A percentile compares a stretch with the other conserved stretches of the same genome.
Evolutionary conservation across 352 stramenopile genomes (phyloP).

Genomic region (Phytophthora nicotianae): DNA sequence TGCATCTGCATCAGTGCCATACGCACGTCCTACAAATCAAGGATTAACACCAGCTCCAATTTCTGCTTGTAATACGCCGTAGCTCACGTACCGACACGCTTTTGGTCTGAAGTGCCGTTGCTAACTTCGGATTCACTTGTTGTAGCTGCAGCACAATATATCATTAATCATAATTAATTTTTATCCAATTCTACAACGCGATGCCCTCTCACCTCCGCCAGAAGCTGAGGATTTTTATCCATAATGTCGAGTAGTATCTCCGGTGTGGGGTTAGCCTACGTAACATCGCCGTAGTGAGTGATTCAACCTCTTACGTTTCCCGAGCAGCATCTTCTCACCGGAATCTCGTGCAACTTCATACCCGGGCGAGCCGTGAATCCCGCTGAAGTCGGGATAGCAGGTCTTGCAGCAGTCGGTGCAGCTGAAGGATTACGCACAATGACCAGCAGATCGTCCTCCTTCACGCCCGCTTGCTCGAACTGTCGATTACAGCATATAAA

Average conservation of each 20-base stretch:
- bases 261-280: slow-evolving; percentile 60
- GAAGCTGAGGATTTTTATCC: slow-evolving; percentile 77
- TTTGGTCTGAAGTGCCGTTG: slow-evolving; percentile 65
- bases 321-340: slow-evolving; percentile 41
- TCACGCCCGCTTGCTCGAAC: slow-evolving; percentile 76
- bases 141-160: slow-evolving; percentile 52
- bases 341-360: slow-evolving; percentile 85
- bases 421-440: slow-evolving; percentile 52
- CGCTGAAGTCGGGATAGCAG: slow-evolving; percentile 18
- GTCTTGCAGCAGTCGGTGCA: slow-evolving; percentile 12
- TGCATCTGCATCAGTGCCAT: slow-evolving; percentile 87
- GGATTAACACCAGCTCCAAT: neutral
- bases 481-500: slow-evolving; percentile 24
- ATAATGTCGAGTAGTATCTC: slow-evolving; percentile 86
- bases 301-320: neutral
- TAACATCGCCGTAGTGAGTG: neutral
- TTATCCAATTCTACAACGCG: neutral
- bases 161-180: neutral
- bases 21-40: slow-evolving; percentile 63
- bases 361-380: slow-evolving; percentile 52
- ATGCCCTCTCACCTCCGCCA: slow-evolving; percentile 48
- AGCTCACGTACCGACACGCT: slow-evolving; percentile 60
- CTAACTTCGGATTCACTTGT: slow-evolving; percentile 66
- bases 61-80: neutral
- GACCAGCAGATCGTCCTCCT: slow-evolving; percentile 75